Evolutionary conservation across 495 filamentous ascomycete species (phyloP), one percentile per base, ranked within the genome.

Genomic region (Hypoxylon trugodes): DNA sequence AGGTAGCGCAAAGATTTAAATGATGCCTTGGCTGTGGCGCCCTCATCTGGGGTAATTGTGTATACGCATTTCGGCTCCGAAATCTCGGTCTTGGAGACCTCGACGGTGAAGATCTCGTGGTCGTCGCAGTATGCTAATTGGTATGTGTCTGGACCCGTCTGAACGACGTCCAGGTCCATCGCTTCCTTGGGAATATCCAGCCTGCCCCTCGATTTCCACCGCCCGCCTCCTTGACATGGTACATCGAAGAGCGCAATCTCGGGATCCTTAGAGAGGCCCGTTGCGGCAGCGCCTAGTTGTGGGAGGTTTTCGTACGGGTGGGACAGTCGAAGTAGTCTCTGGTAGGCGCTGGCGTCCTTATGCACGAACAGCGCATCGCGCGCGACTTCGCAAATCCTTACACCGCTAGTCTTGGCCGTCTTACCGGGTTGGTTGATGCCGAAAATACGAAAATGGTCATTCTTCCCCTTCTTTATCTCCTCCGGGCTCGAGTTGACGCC

Each of bases 361-460:
- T 85, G 77, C 48, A 83, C 76, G 77, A 97, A 90, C 33, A 93
- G 76, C 40, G 85, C 81, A 67, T 81, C 74, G 40, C 83, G 84
- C 33, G 85, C 84, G 16, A 87, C 45, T 59, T 84, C 78, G 38
- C 79, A 74, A 51, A 88, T 82, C 66, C 80, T 82, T 59, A 59
- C 59, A 67, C 68, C 63, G 58, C 69, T 61, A 43, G 67, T 67
- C 55, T 75, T 77, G 49, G 77, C 76, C 53, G 74, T 69, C 65
- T 78, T 77, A 54, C 76, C 74, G 9, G 79, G 75, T 60, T 79
- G 74, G 52, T 79, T 77, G 57, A 94, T 79, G 38, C 80, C 72
- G 66, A 97, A 95, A n/a, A 91, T 81, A 41, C 93, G 82, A 54
- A 98, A 84, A 74, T 98, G 95, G 65, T 91, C 83, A 70, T 98